Percentiles rank a stretch among this genome's conserved stretches.
Conservation (phyloP, 176 grass and related monocot genomes). For the Eragrostis nindensis region DNA sequence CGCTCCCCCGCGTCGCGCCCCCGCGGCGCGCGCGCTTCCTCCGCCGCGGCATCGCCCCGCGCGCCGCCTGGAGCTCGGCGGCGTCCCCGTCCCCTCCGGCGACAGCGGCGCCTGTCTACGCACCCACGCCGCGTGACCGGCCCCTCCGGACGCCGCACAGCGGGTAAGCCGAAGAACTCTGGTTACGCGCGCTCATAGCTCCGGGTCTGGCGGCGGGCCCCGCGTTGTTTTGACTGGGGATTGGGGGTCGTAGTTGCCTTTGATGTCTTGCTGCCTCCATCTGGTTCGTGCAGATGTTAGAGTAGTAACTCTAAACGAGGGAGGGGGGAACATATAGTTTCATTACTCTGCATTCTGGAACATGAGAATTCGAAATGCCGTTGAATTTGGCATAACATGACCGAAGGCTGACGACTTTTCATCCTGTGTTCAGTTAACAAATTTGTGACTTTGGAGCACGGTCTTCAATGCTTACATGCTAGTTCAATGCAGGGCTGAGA, state of each 20-base stretch:
- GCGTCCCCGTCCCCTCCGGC: background rate
- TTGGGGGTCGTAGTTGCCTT: too few relatives aligned
- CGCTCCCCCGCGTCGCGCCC: background rate
- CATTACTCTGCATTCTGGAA: background rate
- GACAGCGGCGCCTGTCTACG: conserved; percentile 55
- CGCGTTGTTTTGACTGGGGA: too few relatives aligned
- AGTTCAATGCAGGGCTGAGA: background rate
- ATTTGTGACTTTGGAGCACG: background rate
- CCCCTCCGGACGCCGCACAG: conserved; percentile 87
- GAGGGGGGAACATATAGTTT: background rate
- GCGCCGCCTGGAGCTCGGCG: background rate
- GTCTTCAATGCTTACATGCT: background rate
- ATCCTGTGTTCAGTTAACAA: background rate
- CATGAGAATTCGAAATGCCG: background rate
- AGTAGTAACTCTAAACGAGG: too few relatives aligned
- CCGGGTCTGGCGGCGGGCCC: too few relatives aligned
- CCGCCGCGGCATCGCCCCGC: background rate
- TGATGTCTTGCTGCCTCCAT: too few relatives aligned
- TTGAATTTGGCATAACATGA: background rate
- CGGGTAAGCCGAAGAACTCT: conserved; percentile 51
- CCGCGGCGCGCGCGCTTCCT: background rate
- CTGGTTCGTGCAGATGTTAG: too few relatives aligned
- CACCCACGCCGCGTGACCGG: conserved; percentile 65
- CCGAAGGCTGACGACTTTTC: background rate
- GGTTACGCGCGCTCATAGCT: background rate